phyloP scores from a whole-genome alignment of 2,329 filamentous ascomycete species.

The Epichloe baconii region DNA sequence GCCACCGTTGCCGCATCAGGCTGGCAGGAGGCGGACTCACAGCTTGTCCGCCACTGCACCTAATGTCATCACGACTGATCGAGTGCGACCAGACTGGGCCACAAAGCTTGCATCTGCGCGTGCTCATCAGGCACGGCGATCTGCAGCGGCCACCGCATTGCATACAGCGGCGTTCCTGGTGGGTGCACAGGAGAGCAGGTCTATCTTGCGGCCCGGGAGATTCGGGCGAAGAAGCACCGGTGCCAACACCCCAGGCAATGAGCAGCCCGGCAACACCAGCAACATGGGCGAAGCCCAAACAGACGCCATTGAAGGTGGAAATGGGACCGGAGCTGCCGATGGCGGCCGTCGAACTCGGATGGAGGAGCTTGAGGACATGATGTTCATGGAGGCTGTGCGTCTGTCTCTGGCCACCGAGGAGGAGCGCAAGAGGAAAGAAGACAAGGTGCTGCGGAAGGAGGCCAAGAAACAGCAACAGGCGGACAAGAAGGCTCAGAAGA shows the following conservation, averaged over 20 bases:
- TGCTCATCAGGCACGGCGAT: conserved; percentile 70
- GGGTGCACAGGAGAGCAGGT: conserved; percentile 44
- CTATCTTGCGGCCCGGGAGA: conserved; percentile 31
- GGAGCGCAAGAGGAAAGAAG: conserved; percentile 72
- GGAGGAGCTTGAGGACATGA: conserved; percentile 90
- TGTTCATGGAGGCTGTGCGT: conserved; percentile 95
- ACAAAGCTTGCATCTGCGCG: conserved; percentile 77
- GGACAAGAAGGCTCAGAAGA: conserved; percentile 64
- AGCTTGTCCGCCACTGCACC: conserved; percentile 70
- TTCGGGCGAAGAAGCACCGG: conserved; percentile 43
- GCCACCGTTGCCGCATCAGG: conserved; percentile 23
- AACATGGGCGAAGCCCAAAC: conserved; percentile 10
- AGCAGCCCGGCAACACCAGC: conserved; percentile 3
- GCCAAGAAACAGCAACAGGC: conserved; percentile 78
- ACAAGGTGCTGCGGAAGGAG: conserved; percentile 46
- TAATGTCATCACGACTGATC: conserved; percentile 83
- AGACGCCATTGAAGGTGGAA: conserved; percentile 12
- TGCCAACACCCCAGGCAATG: conserved; percentile 16
- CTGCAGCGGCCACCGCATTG: conserved; percentile 83
- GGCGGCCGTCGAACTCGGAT: conserved; percentile 39
- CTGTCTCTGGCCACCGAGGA: conserved; percentile 86
- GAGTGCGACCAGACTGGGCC: conserved; percentile 86
- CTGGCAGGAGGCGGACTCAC: conserved; percentile 35
- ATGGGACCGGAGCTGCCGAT: conserved; percentile 10
- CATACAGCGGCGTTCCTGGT: conserved; percentile 93